A percentile compares a stretch with the other conserved stretches of the same genome.
These are phyloP conservation scores for Phaeosphaeriaceae sp. DNA, from an alignment of 2,329 filamentous ascomycete genomes.

Conservation along the genomic window DNA sequence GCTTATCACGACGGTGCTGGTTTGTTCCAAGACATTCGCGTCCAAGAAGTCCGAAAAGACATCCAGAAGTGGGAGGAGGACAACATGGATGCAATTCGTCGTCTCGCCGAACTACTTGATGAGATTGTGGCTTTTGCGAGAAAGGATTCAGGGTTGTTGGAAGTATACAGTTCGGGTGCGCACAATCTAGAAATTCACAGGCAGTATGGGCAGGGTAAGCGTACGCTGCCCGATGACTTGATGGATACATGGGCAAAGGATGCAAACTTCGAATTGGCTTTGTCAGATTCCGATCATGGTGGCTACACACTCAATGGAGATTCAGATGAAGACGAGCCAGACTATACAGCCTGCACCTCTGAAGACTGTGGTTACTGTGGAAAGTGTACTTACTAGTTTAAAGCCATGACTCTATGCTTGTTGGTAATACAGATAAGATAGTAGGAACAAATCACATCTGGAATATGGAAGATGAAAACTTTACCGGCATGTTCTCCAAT, in stretches of 20 bases:
- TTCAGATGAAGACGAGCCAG: constrained; percentile 32
- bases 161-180: constrained; percentile 41
- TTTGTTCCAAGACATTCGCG: constrained; percentile 52
- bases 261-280: background rate
- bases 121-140: constrained; percentile 39
- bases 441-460: too few relatives aligned
- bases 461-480: too few relatives aligned
- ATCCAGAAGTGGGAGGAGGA: constrained; percentile 52
- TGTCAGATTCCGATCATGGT: background rate
- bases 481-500: too few relatives aligned
- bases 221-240: constrained; percentile 27
- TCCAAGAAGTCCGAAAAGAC: constrained; percentile 46
- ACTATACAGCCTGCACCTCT: constrained; percentile 47
- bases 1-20: constrained; percentile 56
- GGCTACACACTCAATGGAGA: constrained; percentile 3
- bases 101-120: constrained; percentile 37
- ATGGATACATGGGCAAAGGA: constrained; percentile 17
- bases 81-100: constrained; percentile 39
- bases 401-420: too few relatives aligned
- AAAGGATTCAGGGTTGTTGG: constrained; percentile 30
- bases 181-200: constrained; percentile 45
- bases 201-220: constrained; percentile 31
- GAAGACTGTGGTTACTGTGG: constrained; percentile 48
- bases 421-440: too few relatives aligned
- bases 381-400: constrained; percentile 36